Conservation (phyloP, 257 asterid species). For the Fraxinus anomala region DNA sequence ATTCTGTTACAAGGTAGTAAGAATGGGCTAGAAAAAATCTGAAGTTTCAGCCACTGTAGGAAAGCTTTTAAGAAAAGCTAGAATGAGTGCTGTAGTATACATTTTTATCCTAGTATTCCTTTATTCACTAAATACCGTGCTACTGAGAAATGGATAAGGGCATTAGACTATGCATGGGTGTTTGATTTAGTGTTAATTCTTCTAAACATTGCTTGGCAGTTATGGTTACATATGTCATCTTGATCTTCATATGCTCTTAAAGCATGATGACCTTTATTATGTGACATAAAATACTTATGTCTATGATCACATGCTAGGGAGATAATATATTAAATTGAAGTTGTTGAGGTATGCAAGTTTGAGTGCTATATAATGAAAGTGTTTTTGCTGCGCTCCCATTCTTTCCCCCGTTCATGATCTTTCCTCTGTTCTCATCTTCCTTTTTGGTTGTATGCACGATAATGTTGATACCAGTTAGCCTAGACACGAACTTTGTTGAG, state of each 20-base stretch:
- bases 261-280: neutral
- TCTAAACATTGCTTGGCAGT: neutral
- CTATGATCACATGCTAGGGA: neutral
- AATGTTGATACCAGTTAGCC: constrained; percentile 8
- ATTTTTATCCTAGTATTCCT: constrained; percentile 8
- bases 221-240: neutral
- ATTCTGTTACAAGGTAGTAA: constrained; percentile 7
- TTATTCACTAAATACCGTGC: neutral
- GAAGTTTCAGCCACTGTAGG: neutral
- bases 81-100: neutral
- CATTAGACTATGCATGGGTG: neutral
- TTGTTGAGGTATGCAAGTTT: neutral
- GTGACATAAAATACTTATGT: constrained; percentile 5
- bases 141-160: neutral
- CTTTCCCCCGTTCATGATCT: neutral
- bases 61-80: constrained; percentile 13
- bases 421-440: neutral
- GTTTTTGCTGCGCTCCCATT: neutral
- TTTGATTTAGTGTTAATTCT: neutral
- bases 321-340: constrained; percentile 3
- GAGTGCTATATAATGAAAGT: neutral
- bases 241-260: neutral
- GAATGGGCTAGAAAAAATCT: constrained; percentile 19
- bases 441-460: constrained; percentile 9
- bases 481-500: neutral